A percentile compares a stretch with the other conserved stretches of the same genome.
Evolutionary conservation across 2,329 filamentous ascomycete genomes (phyloP).

Genomic region (Calonectria multiphialidica): DNA sequence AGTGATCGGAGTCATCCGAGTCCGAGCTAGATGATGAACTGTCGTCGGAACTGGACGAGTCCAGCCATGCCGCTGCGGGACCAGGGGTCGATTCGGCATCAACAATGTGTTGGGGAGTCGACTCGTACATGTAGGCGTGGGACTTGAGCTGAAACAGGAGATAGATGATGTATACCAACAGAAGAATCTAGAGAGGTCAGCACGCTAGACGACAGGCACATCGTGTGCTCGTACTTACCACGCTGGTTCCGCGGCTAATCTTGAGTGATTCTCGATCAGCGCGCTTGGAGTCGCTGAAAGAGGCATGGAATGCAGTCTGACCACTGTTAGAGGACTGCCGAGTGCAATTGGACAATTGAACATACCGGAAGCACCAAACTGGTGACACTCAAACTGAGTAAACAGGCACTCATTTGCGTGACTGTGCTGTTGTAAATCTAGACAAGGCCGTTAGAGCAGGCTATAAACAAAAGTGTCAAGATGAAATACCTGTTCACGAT

Average conservation of each 20-base stretch:
- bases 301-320: constrained; percentile 90
- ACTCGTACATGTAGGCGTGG: constrained; percentile 91
- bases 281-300: constrained; percentile 72
- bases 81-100: constrained; percentile 92
- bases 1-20: constrained; percentile 71
- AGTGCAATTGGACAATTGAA: constrained; percentile 18
- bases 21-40: constrained; percentile 74
- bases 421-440: constrained; percentile 94
- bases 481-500: constrained; percentile 78
- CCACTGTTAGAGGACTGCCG: constrained; percentile 46
- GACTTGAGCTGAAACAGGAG: constrained; percentile 93
- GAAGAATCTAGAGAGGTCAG: constrained; percentile 68
- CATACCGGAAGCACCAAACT: constrained; percentile 85
- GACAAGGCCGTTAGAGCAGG: not conserved
- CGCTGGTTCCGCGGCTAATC: constrained; percentile 90
- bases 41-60: constrained; percentile 72
- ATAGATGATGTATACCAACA: constrained; percentile 86
- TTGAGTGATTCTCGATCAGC: constrained; percentile 82
- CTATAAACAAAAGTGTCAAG: no score
- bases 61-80: constrained; percentile 84
- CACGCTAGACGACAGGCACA: constrained; percentile 25
- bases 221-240: constrained; percentile 64
- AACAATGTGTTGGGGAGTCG: constrained; percentile 91
- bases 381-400: constrained; percentile 90
- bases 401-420: constrained; percentile 94